Percentiles rank a stretch among this genome's conserved stretches.
These are phyloP conservation scores for Rhizopogon vinicolor DNA, from an alignment of 768 basidiomycete species.

Conservation along the genomic window DNA sequence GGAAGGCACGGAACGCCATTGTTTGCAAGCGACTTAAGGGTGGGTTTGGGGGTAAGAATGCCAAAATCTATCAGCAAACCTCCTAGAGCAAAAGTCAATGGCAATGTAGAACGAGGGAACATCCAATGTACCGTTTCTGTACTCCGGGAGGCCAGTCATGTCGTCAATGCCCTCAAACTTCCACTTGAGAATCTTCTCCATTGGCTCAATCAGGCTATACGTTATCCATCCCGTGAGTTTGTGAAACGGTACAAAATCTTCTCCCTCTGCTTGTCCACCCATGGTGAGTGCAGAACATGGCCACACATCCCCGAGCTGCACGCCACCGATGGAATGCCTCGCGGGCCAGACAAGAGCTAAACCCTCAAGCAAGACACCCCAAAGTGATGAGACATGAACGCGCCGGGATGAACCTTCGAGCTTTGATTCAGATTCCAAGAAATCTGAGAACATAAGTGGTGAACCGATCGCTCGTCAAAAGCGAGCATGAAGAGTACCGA, in stretches of 20 bases:
- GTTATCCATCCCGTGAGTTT: constrained; percentile 95
- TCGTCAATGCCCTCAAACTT: constrained; percentile 74
- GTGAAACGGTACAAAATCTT: constrained; percentile 88
- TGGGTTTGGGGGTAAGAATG: constrained; percentile 64
- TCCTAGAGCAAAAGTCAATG: constrained; percentile 38
- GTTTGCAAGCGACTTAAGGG: constrained; percentile 40
- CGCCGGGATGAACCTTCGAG: constrained; percentile 33
- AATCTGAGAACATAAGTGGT: constrained; percentile 42
- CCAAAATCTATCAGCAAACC: constrained; percentile 85
- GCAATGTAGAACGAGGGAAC: background rate
- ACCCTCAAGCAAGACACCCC: constrained; percentile 78
- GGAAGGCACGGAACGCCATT: constrained; percentile 51
- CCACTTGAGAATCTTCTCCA: constrained; percentile 78
- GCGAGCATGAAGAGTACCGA: constrained; percentile 46
- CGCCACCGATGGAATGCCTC: constrained; percentile 59
- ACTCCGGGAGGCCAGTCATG: constrained; percentile 93
- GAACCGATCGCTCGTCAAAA: background rate
- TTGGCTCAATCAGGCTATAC: constrained; percentile 82
- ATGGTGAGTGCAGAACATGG: constrained; percentile 56
- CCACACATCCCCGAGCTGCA: constrained; percentile 92
- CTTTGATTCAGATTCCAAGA: constrained; percentile 54
- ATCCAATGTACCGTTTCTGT: constrained; percentile 72
- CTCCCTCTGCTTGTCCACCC: constrained; percentile 40
- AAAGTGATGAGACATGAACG: constrained; percentile 73
- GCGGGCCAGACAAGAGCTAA: constrained; percentile 88